Evolutionary conservation across 306 rosid species (phyloP), one percentile per base, ranked within the genome.

Genomic region (Cucurbita argyrosperma): DNA sequence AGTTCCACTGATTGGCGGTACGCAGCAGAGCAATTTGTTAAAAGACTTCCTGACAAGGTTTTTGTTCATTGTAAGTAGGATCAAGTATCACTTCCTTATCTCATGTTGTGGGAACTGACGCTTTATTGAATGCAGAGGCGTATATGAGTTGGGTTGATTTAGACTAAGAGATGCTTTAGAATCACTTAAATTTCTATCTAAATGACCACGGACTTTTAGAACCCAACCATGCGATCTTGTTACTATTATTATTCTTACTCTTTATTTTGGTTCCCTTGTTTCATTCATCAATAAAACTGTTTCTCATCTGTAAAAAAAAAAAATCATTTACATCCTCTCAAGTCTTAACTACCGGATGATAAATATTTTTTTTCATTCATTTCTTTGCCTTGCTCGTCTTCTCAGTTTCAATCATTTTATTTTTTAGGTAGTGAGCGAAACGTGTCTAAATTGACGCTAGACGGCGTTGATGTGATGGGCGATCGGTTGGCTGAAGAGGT

Each of bases 381-480:
- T 54, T 38, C 16, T 72, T 53, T 35, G 5, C 64, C n/a, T 71
- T 56, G 23, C 64, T 38, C 49, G 38, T 74, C 39, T 77, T 75
- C 56, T 19, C 46, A 70, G 16, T 70, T 57, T 76, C 2, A 21
- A 69, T 49, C 12, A 35, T 16, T 67, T 70, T 62, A 30, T 14
- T 58, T 76, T 83, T 63, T 90, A 95, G 99, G 99, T 82, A 95
- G 99, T 68, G 90, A 87, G 81, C 87, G 92, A 61, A 95, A 95
- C 77, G 96, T 79, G 68, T 88, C 97, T 54, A 88, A 1, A 72
- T 61, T 81, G 80, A 89, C 97, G 19, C 84, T 95, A 47, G 97
- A 95, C 49, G 99, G 99, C 30, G 97, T 95, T 76, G 99, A 95
- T 71, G 85, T 95, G 53, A 95, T 95, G 99, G 99, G 97, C 40